Evolutionary conservation across 1,284 basidiomycete species (phyloP).

Genomic region (Melampsora occidentalis): DNA sequence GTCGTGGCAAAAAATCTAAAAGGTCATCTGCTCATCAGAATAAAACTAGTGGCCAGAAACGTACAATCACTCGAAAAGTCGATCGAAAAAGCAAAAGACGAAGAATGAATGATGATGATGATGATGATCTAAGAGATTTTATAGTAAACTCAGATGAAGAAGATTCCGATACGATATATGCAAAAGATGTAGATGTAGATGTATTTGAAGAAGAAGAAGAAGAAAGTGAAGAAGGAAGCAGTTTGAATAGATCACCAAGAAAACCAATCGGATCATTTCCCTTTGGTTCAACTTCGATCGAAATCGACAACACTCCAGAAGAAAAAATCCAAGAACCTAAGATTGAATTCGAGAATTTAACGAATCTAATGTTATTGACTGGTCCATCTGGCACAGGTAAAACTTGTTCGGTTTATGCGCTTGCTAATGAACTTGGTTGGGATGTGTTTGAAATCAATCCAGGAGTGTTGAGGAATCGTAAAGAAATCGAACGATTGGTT

Average conservation of each 20-base stretch:
- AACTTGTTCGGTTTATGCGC: slow-evolving; percentile 86
- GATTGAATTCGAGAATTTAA: slow-evolving; percentile 56
- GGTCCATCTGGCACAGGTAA: slow-evolving; percentile 87
- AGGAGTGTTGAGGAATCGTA: slow-evolving; percentile 80
- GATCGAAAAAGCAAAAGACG: slow-evolving; percentile 48
- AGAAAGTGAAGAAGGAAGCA: neutral
- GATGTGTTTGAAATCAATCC: slow-evolving; percentile 96
- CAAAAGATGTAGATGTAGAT: slow-evolving; percentile 26
- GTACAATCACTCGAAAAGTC: slow-evolving; percentile 50
- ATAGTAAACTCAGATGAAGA: slow-evolving; percentile 46
- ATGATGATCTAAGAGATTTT: slow-evolving; percentile 47
- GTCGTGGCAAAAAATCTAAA: slow-evolving; percentile 13
- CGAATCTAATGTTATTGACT: slow-evolving; percentile 77
- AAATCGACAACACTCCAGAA: neutral
- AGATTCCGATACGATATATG: slow-evolving; percentile 26
- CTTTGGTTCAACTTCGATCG: neutral
- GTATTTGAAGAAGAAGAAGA: no score
- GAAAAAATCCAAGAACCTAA: neutral
- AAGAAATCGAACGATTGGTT: slow-evolving; percentile 73
- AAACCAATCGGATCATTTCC: slow-evolving; percentile 10
- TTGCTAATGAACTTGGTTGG: slow-evolving; percentile 87
- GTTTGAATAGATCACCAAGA: slow-evolving; percentile 1
- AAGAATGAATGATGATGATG: slow-evolving; percentile 49
- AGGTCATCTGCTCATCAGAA: slow-evolving; percentile 31
- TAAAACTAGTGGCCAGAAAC: slow-evolving; percentile 31